A percentile compares a stretch with the other conserved stretches of the same genome.
These are phyloP conservation scores for Vaccinium myrtillus DNA, from an alignment of 148 eudicot species.

Conservation along the genomic window DNA sequence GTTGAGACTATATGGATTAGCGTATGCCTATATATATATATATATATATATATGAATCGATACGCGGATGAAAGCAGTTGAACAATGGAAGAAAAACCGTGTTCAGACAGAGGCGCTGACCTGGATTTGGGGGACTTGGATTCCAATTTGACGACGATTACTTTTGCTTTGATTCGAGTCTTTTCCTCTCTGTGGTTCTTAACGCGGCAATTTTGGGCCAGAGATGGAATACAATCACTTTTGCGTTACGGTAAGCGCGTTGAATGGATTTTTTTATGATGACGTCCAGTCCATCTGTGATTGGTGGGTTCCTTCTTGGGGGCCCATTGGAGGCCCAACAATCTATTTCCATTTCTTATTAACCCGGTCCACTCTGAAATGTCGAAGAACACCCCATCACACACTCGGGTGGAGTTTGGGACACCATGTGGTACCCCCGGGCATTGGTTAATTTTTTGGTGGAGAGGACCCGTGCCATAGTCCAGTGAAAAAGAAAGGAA, in stretches of 20 bases:
- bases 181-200: background rate
- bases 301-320: background rate
- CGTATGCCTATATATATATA: background rate
- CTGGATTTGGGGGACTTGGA: conserved; percentile 11
- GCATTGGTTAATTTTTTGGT: too few species aligned
- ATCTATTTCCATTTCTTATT: background rate
- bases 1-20: background rate
- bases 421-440: too few species aligned
- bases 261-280: background rate
- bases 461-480: too few species aligned
- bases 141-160: background rate
- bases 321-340: background rate
- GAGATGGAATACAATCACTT: background rate
- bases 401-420: too few species aligned
- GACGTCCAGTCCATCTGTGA: background rate
- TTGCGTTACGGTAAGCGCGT: too few species aligned
- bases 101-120: conserved; percentile 1
- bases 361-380: background rate
- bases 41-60: background rate
- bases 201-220: background rate
- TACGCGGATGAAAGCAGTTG: background rate
- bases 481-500: too few species aligned
- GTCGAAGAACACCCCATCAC: background rate
- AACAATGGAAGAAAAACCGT: background rate
- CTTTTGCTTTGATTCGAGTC: background rate